Base-by-base conservation (phyloP, 805 yeast species). In the Schizosaccharomyces osmophilus region DNA sequence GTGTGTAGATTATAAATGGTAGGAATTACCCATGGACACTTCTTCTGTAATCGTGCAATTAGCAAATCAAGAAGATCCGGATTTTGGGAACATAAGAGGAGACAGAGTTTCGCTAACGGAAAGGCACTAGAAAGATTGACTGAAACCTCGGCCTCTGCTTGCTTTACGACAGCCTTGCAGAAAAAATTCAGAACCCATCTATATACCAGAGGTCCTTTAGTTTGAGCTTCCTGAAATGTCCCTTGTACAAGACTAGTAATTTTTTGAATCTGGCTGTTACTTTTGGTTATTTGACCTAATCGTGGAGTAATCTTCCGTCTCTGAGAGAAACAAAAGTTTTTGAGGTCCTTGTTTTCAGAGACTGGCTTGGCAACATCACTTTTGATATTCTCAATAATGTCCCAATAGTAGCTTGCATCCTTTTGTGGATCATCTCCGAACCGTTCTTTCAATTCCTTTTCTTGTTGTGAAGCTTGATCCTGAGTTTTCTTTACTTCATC, bases 131-230 rank as follows among this genome's bases (percentile, higher is more conserved):
- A 78, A 1, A 94, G 82, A 63, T 83, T 79, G 0, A 85, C 94
- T 17, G 84, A 77, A 8, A 87, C 89, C 71, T 93, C 98, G 0
- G 94, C 80, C 71, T 89, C 97, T 0, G 97, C 90, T 72, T 93
- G 98, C 32, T 84, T 80, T 0, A 93, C 86, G 1, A 89, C 73
- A 3, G 90, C 85, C 68, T 93, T 93, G 4, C 96, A 84, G 36
- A 85, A 78, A 68, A 83, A 84, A 68, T 93, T 93, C 43, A 88
- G 72, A 5, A 85, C 77, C 88, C 94, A 89, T 42, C 77, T 70
- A 67, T 73, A 85, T 0, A 83, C 84, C 19, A 84, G 67, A 2
- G 77, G 77, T 3, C 65, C 62, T 5, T 32, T 17, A 13, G 64
- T 78, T 45, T 75, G 74, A 0, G 85, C 77, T 48, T 78, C 76